Conservation (phyloP, 164 flowering plant species). For the Malania oleifera region DNA sequence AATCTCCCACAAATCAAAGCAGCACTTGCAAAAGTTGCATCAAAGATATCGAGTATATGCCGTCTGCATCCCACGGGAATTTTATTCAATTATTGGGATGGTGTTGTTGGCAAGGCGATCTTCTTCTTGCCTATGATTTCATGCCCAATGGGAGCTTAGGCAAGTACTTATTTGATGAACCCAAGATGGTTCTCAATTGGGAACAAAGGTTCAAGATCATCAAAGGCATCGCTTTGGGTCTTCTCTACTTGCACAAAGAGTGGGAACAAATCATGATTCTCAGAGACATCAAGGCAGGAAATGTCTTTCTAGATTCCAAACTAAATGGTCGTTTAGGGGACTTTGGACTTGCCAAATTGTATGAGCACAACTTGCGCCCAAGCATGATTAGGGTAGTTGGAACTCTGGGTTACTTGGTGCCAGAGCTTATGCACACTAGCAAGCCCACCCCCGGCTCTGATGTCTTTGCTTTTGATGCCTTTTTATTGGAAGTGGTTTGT, state of each 20-base stretch:
- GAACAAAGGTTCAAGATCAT: constrained; percentile 56
- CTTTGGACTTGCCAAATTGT: constrained; percentile 58
- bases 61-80: constrained; percentile 65
- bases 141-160: constrained; percentile 84
- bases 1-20: constrained; percentile 53
- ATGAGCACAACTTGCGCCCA: constrained; percentile 48
- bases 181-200: constrained; percentile 43
- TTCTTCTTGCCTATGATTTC: constrained; percentile 64
- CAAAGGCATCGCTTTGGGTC: constrained; percentile 60
- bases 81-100: constrained; percentile 69
- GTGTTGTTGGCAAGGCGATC: constrained; percentile 49
- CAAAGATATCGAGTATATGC: constrained; percentile 65
- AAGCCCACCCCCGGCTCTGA: constrained; percentile 54
- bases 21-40: constrained; percentile 48
- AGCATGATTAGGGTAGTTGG: constrained; percentile 57
- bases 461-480: constrained; percentile 59
- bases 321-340: constrained; percentile 53
- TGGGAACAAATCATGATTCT: constrained; percentile 71
- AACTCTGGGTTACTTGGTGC: constrained; percentile 65
- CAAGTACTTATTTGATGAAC: constrained; percentile 45
- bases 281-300: constrained; percentile 57
- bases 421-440: constrained; percentile 58
- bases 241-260: constrained; percentile 60
- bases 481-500: constrained; percentile 54
- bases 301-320: constrained; percentile 58